phyloP scores from a whole-genome alignment of 352 stramenopile species.

The Achlya hypogyna region DNA sequence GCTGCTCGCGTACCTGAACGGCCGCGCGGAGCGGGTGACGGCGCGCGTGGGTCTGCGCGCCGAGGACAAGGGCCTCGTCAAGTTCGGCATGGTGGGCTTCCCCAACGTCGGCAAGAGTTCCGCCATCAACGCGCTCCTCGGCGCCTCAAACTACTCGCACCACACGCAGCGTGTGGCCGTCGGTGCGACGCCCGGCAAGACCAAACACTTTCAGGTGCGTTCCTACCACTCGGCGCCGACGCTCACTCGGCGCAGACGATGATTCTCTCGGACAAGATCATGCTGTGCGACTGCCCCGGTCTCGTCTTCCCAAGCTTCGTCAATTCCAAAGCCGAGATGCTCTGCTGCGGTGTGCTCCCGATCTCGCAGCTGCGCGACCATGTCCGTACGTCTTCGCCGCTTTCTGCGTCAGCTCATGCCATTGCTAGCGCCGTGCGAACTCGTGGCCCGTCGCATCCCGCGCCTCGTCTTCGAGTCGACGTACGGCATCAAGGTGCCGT shows the following conservation, averaged over 20 bases:
- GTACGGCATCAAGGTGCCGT: conserved; percentile 92
- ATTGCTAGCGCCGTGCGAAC: conserved; percentile 74
- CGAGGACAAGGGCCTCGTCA: conserved; percentile 79
- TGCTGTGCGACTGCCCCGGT: conserved; percentile 99
- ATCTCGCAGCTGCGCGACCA: conserved; percentile 98
- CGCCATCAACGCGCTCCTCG: conserved; percentile 98
- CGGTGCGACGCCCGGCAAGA: conserved; percentile 97
- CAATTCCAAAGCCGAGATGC: conserved; percentile 97
- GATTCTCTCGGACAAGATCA: conserved; percentile 92
- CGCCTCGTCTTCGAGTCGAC: conserved; percentile 93
- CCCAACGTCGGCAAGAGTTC: conserved; percentile 99
- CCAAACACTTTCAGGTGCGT: conserved; percentile 98
- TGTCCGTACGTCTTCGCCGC: conserved; percentile 48
- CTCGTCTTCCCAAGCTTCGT: conserved; percentile 99
- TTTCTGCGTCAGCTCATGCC: not conserved
- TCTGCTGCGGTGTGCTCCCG: conserved; percentile 97
- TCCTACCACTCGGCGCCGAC: not conserved
- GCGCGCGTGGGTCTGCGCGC: conserved; percentile 48
- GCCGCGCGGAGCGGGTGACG: conserved; percentile 45
- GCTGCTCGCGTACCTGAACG: conserved; percentile 58
- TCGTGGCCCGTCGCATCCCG: conserved; percentile 93
- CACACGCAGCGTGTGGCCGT: conserved; percentile 94
- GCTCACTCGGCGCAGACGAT: conserved; percentile 75
- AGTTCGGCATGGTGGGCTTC: conserved; percentile 99
- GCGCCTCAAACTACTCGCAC: conserved; percentile 92